phyloP scores from a whole-genome alignment of 2,329 filamentous ascomycete genomes.

The Aspergillus novoparasiticus region DNA sequence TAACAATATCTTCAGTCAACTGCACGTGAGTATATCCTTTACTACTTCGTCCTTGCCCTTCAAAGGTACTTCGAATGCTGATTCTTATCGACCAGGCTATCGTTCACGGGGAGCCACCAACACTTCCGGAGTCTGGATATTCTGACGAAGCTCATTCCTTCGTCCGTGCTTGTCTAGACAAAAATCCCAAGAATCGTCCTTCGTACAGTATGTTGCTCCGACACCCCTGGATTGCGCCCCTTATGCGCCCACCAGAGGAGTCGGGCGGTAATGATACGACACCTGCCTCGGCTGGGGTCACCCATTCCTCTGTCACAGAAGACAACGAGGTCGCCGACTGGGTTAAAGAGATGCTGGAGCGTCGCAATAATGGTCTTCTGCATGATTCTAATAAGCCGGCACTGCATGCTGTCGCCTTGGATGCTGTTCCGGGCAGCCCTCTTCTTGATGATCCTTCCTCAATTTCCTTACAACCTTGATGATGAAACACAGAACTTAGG shows the following conservation, averaged over 20 bases:
- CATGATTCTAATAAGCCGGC: slow-evolving; percentile 69
- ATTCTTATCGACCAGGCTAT: slow-evolving; percentile 69
- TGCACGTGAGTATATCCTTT: slow-evolving; percentile 71
- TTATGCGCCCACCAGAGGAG: slow-evolving; percentile 77
- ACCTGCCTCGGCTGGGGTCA: slow-evolving; percentile 40
- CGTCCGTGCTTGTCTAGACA: slow-evolving; percentile 86
- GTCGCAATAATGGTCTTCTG: slow-evolving; percentile 62
- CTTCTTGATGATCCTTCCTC: slow-evolving; percentile 31
- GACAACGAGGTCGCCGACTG: slow-evolving; percentile 85
- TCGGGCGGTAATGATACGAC: slow-evolving; percentile 48
- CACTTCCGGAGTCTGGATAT: slow-evolving; percentile 76
- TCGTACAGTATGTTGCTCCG: slow-evolving; percentile 87
- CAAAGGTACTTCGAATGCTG: slow-evolving; percentile 1
- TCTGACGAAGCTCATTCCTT: slow-evolving; percentile 82
- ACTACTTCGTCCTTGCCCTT: not conserved
- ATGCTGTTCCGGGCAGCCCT: slow-evolving; percentile 60
- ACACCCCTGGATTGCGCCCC: slow-evolving; percentile 80
- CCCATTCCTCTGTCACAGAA: slow-evolving; percentile 51
- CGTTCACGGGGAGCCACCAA: slow-evolving; percentile 93
- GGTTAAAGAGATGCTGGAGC: slow-evolving; percentile 73
- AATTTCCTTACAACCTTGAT: slow-evolving; percentile 7
- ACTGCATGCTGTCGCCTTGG: slow-evolving; percentile 81
- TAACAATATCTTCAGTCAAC: slow-evolving; percentile 96
- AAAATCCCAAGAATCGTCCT: slow-evolving; percentile 88
- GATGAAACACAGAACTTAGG: not conserved